These are phyloP conservation scores for Apium graveolens DNA, from an alignment of 129 eudicot species.

Conservation along the genomic window DNA sequence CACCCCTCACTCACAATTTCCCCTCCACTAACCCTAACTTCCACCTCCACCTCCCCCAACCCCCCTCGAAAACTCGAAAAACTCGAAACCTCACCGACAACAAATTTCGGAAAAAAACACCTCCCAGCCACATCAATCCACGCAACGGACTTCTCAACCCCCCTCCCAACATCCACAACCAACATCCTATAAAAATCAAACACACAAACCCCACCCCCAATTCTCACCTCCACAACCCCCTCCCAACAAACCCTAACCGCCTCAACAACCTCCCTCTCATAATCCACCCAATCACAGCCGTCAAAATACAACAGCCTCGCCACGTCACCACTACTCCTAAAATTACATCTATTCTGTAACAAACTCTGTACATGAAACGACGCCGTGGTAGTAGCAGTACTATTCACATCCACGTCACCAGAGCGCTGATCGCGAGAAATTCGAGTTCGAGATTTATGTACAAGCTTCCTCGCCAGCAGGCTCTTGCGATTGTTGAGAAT, in stretches of 20 bases:
- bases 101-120: conserved; percentile 32
- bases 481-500: conserved; percentile 4
- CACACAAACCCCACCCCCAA: conserved; percentile 16
- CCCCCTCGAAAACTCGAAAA: neutral
- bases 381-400: neutral
- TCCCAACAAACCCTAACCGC: conserved; percentile 13
- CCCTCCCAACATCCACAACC: conserved; percentile 14
- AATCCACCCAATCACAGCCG: conserved; percentile 30
- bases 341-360: conserved; percentile 28
- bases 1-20: conserved; percentile 16
- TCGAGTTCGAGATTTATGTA: conserved; percentile 9
- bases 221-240: conserved; percentile 19
- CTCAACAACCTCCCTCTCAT: neutral
- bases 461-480: conserved; percentile 7
- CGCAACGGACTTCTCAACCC: conserved; percentile 29
- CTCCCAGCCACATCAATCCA: conserved; percentile 39
- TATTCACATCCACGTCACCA: neutral
- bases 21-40: conserved; percentile 11
- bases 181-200: conserved; percentile 43
- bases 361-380: neutral
- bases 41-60: conserved; percentile 14
- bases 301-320: conserved; percentile 25
- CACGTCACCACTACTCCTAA: conserved; percentile 30
- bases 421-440: neutral
- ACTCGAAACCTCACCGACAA: conserved; percentile 9